Conservation (phyloP, 2,329 filamentous ascomycete genomes). For the Trichoderma harzianum region DNA sequence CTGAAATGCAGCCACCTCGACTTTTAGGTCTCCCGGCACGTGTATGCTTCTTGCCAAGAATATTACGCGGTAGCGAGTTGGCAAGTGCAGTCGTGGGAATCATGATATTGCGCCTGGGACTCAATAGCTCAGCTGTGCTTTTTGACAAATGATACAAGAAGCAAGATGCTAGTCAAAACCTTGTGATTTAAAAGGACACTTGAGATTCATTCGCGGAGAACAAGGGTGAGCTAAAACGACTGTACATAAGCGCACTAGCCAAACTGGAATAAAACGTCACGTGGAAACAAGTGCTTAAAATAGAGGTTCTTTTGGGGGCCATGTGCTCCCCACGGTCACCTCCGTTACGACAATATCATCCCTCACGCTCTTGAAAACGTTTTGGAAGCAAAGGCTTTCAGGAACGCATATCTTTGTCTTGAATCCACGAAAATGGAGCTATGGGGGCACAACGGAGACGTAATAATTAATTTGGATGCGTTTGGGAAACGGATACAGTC, state of each 20-base stretch:
- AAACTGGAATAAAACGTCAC: no score
- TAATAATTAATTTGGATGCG: neutral
- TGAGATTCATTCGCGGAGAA: no score
- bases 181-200: no score
- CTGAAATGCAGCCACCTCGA: neutral
- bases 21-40: neutral
- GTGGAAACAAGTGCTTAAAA: no score
- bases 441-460: neutral
- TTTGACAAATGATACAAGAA: neutral
- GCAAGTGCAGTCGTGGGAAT: neutral
- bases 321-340: no score
- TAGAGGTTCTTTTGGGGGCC: no score
- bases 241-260: no score
- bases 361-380: neutral
- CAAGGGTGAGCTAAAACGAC: no score
- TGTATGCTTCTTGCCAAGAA: neutral
- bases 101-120: neutral
- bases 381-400: neutral
- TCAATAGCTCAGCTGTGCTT: neutral
- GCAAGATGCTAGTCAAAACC: no score
- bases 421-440: neutral
- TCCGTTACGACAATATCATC: no score
- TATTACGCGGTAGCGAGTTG: neutral
- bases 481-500: neutral
- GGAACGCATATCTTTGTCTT: neutral